A percentile compares a stretch with the other conserved stretches of the same genome.
Conservation (phyloP, 139 green algal genomes). For the Chlamydomonas asymmetrica region DNA sequence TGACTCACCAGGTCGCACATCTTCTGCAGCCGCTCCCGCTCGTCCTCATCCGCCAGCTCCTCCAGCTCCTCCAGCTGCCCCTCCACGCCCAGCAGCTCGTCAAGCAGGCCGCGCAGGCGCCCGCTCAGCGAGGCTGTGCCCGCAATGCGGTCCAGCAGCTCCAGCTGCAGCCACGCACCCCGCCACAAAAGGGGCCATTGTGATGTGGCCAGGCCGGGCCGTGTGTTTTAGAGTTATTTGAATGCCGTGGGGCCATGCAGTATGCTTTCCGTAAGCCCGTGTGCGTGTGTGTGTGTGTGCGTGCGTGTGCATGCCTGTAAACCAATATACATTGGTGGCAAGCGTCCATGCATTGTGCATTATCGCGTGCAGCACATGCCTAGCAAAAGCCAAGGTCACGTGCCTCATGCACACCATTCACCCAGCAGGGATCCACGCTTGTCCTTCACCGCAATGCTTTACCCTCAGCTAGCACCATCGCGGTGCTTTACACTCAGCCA, state of each 20-base stretch:
- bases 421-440: too few species aligned
- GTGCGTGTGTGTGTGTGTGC: constrained; percentile 1
- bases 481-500: too few species aligned
- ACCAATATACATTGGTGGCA: too few species aligned
- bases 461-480: too few species aligned
- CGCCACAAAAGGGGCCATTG: too few species aligned
- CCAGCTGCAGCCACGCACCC: constrained; percentile 63
- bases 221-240: background rate
- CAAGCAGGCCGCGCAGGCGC: constrained; percentile 18
- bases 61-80: constrained; percentile 50
- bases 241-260: background rate
- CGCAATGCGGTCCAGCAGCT: constrained; percentile 72
- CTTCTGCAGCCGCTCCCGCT: constrained; percentile 40
- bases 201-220: background rate
- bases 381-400: too few species aligned
- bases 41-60: constrained; percentile 55
- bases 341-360: too few species aligned
- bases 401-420: too few species aligned
- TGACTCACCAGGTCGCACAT: constrained; percentile 32
- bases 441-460: too few species aligned
- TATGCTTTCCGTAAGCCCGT: background rate
- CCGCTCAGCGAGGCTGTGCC: constrained; percentile 26
- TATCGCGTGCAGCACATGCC: too few species aligned
- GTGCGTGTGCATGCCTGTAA: constrained; percentile 1
- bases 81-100: constrained; percentile 25